Evolutionary conservation across 2,329 filamentous ascomycete species (phyloP), one percentile per base, ranked within the genome.

Genomic region (Alternaria gaisen): DNA sequence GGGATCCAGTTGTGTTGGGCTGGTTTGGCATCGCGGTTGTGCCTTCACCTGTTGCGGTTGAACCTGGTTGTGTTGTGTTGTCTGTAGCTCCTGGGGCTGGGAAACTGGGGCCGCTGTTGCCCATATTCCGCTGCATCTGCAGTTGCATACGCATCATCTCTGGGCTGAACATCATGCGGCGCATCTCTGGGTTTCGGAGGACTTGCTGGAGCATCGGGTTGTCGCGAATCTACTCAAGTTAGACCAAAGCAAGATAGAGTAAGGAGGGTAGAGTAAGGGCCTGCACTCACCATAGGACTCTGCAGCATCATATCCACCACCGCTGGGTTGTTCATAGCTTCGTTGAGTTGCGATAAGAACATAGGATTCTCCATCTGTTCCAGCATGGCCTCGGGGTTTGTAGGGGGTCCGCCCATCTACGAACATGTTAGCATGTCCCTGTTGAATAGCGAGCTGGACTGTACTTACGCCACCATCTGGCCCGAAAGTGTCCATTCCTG

Each of bases 401-500:
- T 93, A 34, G 93, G 93, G 34, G 94, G 91, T 32, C 93, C 93
- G 36, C 93, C 93, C 93, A 97, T 97, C 93, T 97, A 46, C n/a
- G 16, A 8, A 8, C 12, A 16, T 53, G 60, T 77, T 61, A 78
- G 69, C 55, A 62, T 16, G 24, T 22, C 50, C 43, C 22, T 24
- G 32, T 38, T 9, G 16, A 36, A 11, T 9, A 5, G 32, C 24
- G 28, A 34, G 16, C 34, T 41, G 5, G n/a, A 24, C 24, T 8
- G n/a, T 16, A 88, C 93, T 85, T 85, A 97, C 93, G 61, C 94
- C 94, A 72, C 94, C 94, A 76, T 98, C 94, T 26, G 94, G 92
- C 14, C 95, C 94, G 78, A 99, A 98, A 82, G 93, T 89, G 65
- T 94, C 91, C 64, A 91, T 89, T 56, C 91, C 92, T 4, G 95